Base-by-base conservation (phyloP, 352 stramenopile species). In the Phytophthora capsici region DNA sequence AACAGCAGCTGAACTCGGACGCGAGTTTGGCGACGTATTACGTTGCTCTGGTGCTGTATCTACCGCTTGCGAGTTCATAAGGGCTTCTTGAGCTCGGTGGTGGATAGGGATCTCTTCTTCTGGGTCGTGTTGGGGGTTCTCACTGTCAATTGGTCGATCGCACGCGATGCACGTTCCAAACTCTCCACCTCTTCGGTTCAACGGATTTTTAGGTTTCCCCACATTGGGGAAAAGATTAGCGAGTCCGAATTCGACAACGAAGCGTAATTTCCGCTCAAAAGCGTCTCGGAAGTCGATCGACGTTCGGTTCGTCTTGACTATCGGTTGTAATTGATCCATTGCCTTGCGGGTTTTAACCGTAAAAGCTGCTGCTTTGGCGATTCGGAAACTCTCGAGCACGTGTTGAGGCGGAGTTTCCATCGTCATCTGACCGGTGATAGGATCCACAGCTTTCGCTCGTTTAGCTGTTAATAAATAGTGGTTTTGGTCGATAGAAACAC, bases 401-500 rank as follows among this genome's bases (percentile, higher is more conserved):
- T 76, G 66, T 13, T 80, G 63, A 0, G 78, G 66, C 0, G 80
- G 71, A 17, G 77, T 38, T 41, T 89, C 82, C 16, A 87, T 23
- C 2, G 82, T 66, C 2, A 84, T 28, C 2, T 78, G 73, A 16
- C 82, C 78, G 3, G 48, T 82, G 1, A 69, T 57, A 1, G 68
- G 52, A 28, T 84, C 75, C 0, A 77, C 73, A n/a, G 32, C 54
- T n/a, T 79, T 68, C 17, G 51, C 22, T 12, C 71, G 60, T 26
- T 67, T 82, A 0, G 52, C 65, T 6, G 67, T 66, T 3, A 90
- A 44, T 51, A 90, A 63, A 47, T 86, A 90, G 25, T 81, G 82
- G 63, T 87, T 90, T 49, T 89, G 77, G 28, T 90, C 82, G 34
- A 90, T 86, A 6, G 75, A 63, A 1, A 90, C 80, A 0, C 78